Conservation (phyloP, 768 basidiomycete species). For the Suillus fuscotomentosus region DNA sequence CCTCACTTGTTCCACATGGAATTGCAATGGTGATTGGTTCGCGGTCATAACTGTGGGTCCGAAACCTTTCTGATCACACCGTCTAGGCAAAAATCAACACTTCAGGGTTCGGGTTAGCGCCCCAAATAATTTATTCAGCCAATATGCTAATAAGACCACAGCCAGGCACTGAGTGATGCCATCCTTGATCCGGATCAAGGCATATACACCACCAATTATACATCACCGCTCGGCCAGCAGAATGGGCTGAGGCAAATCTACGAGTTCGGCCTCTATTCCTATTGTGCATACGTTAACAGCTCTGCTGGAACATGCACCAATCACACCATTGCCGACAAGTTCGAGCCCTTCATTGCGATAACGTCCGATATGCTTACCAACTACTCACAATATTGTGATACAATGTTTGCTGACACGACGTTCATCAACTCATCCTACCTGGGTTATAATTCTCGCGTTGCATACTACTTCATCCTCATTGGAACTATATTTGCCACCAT, state of each 20-base stretch:
- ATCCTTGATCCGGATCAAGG: slow-evolving; percentile 57
- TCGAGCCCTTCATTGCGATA: slow-evolving; percentile 63
- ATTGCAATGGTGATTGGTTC: slow-evolving; percentile 66
- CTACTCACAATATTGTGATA: slow-evolving; percentile 54
- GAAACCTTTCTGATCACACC: slow-evolving; percentile 16
- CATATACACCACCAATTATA: slow-evolving; percentile 67
- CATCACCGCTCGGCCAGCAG: slow-evolving; percentile 53
- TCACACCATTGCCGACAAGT: slow-evolving; percentile 53
- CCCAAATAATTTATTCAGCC: not conserved
- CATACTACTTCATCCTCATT: slow-evolving; percentile 73
- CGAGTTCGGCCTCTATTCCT: slow-evolving; percentile 78
- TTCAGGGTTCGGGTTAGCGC: slow-evolving; percentile 64
- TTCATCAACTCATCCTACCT: slow-evolving; percentile 63
- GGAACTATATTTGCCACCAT: slow-evolving; percentile 67
- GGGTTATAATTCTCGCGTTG: slow-evolving; percentile 61
- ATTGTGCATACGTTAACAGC: slow-evolving; percentile 68
- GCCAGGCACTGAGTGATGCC: slow-evolving; percentile 48
- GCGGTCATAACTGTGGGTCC: slow-evolving; percentile 4
- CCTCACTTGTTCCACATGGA: slow-evolving; percentile 65
- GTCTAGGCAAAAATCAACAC: slow-evolving; percentile 65
- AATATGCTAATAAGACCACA: slow-evolving; percentile 7
- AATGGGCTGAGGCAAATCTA: slow-evolving; percentile 70
- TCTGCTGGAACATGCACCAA: slow-evolving; percentile 65
- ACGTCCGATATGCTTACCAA: slow-evolving; percentile 66
- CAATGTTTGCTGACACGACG: slow-evolving; percentile 50